A percentile compares a stretch with the other conserved stretches of the same genome.
Conservation (phyloP, 1,284 basidiomycete genomes). For the Gymnopus androsaceus region DNA sequence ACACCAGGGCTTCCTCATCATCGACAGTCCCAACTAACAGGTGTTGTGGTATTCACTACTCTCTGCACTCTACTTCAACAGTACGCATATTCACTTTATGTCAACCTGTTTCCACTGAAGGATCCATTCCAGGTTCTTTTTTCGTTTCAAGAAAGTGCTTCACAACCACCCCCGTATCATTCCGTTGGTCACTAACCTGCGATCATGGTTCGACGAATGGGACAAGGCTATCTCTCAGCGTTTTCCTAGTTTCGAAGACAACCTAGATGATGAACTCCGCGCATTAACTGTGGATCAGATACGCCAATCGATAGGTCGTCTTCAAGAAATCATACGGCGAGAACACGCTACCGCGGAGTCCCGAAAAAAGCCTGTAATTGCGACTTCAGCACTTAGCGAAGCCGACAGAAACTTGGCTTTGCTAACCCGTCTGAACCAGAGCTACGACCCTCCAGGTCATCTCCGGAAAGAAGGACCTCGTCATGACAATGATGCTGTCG, state of each 20-base stretch:
- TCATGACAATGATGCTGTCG: conserved; percentile 65
- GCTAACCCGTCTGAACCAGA: conserved; percentile 37
- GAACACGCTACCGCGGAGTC: conserved; percentile 11
- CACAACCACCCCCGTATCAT: conserved; percentile 48
- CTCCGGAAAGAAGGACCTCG: conserved; percentile 51
- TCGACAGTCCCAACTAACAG: conserved; percentile 24
- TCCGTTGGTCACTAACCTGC: conserved; percentile 43
- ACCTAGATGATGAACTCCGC: conserved; percentile 35
- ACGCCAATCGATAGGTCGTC: conserved; percentile 3
- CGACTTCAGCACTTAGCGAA: background rate
- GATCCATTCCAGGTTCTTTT: conserved; percentile 46
- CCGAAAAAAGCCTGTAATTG: conserved; percentile 14
- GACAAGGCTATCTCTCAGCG: conserved; percentile 39
- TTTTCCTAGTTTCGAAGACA: conserved; percentile 39
- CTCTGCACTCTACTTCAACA: conserved; percentile 52
- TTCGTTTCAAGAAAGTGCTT: conserved; percentile 59
- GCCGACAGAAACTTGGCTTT: conserved; percentile 22
- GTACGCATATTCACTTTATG: conserved; percentile 36
- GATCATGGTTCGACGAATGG: conserved; percentile 51
- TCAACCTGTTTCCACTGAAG: conserved; percentile 2
- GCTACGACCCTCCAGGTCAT: conserved; percentile 58
- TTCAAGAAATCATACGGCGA: conserved; percentile 9
- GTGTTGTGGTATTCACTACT: conserved; percentile 48
- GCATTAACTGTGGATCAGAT: conserved; percentile 25
- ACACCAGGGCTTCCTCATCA: background rate